These are phyloP conservation scores for Suillus luteus DNA, from an alignment of 768 basidiomycete genomes.

Conservation along the genomic window DNA sequence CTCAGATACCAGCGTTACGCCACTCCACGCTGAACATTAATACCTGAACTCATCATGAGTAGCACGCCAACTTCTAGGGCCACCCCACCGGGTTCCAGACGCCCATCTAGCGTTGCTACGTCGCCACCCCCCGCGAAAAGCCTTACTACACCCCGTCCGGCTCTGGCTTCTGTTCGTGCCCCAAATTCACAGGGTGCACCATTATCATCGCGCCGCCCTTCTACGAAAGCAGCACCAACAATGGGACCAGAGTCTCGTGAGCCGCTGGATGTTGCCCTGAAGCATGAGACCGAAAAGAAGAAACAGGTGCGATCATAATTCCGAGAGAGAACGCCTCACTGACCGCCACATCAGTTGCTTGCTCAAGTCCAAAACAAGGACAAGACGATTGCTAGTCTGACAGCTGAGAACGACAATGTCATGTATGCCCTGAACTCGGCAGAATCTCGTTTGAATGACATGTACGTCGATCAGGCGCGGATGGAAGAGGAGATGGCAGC, in stretches of 20 bases:
- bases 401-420: conserved; percentile 65
- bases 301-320: conserved; percentile 58
- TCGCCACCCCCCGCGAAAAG: conserved; percentile 48
- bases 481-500: conserved; percentile 82
- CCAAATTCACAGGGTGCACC: conserved; percentile 48
- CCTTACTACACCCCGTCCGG: conserved; percentile 61
- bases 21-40: conserved; percentile 9
- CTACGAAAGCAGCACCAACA: conserved; percentile 48
- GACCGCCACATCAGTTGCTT: conserved; percentile 55
- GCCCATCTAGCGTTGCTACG: conserved; percentile 45
- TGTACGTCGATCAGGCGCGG: conserved; percentile 80
- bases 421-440: conserved; percentile 65
- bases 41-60: conserved; percentile 34
- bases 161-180: conserved; percentile 54
- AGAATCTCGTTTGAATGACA: conserved; percentile 73
- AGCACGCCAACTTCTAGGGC: conserved; percentile 45
- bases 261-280: conserved; percentile 60
- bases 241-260: conserved; percentile 52
- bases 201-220: conserved; percentile 50
- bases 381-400: conserved; percentile 59
- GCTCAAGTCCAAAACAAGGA: conserved; percentile 81
- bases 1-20: conserved; percentile 11
- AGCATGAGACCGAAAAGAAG: conserved; percentile 78
- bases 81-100: conserved; percentile 47
- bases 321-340: conserved; percentile 16